Base-by-base conservation (phyloP, 108 stramenopile species). In the Fragilariopsis cylindrus region DNA sequence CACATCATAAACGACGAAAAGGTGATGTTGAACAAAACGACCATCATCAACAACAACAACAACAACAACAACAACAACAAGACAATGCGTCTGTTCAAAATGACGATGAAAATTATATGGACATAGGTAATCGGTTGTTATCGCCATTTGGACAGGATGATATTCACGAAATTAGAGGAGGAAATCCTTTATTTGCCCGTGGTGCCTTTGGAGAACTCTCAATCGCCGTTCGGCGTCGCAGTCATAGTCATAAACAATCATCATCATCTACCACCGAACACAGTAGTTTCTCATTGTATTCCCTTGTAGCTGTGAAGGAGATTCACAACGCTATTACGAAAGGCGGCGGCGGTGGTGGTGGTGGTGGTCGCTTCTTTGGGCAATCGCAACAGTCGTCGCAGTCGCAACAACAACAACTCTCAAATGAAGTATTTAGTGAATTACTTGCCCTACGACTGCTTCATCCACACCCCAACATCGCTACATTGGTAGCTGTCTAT, bases 161-260 rank as follows among this genome's bases (percentile, higher is more conserved):
- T 19, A 60, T 69, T 21, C 57, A 57, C 44, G 67, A 57, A 4
- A 76, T 69, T 4, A 3, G 9, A 3, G 49, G 39, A 21, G 72
- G 72, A 9, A 73, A 73, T 63, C 57, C 72, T 5, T 45, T 18
- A 12, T 69, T 81, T 72, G 65, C 74, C 0, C 82, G 86, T 7
- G 91, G 91, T 47, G 84, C 88, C 8, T 92, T 90, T 80, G 91
- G 91, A 21, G 81, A 84, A 12, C 67, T 92, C 60, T 81, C 87
- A 43, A 80, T 92, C 7, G 91, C 85, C 15, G 68, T 90, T 45
- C 60, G 49, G 60, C 47, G 18, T 4, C 71, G 71, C 49, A 49
- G 62, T 6, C 45, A 63, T 30, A 50, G 30, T 15, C 53, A 56
- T 18, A 70, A 41, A 40, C 70, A 21, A 40, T 7, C 68, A 11